Conservation (phyloP, 306 rosid genomes). For the Purshia tridentata region DNA sequence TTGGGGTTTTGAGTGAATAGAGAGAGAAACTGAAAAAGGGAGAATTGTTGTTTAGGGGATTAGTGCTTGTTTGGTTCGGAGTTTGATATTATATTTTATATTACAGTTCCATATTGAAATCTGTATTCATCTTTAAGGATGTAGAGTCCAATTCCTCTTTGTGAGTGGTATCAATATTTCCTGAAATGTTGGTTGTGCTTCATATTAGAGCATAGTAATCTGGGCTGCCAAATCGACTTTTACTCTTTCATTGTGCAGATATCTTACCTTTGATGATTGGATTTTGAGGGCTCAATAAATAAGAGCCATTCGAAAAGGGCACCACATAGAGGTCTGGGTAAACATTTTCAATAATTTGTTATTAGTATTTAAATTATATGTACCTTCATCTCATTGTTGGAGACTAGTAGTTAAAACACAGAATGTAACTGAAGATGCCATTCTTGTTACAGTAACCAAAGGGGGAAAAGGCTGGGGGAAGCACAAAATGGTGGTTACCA, state of each 20-base stretch:
- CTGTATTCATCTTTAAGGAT: background rate
- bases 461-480: background rate
- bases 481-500: constrained; percentile 55
- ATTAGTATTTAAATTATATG: too few relatives aligned
- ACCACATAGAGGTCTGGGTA: background rate
- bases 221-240: background rate
- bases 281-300: background rate
- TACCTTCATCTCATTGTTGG: background rate
- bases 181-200: too few relatives aligned
- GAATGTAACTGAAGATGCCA: background rate
- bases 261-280: background rate
- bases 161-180: background rate
- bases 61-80: background rate
- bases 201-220: too few relatives aligned
- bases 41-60: background rate
- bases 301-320: background rate
- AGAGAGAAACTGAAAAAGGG: background rate
- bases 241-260: background rate
- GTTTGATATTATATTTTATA: background rate
- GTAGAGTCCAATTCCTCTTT: background rate
- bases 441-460: constrained; percentile 18
- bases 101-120: background rate
- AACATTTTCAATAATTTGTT: background rate
- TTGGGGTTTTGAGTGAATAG: background rate
- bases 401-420: background rate